These are phyloP conservation scores for Trametes meyenii DNA, from an alignment of 768 basidiomycete genomes.

Conservation along the genomic window DNA sequence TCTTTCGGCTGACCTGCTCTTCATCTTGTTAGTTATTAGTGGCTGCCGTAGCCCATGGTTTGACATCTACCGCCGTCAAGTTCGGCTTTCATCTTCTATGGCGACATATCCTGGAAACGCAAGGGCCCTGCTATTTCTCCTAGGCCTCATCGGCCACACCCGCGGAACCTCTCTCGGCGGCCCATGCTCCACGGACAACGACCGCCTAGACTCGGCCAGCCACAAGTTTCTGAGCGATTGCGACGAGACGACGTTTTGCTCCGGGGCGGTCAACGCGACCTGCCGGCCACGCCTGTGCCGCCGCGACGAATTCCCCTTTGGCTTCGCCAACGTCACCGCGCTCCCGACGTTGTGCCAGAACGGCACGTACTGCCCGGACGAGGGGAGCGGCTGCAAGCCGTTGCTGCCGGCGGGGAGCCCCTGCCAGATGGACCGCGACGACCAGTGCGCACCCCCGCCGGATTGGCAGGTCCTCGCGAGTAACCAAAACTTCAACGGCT, in stretches of 20 bases:
- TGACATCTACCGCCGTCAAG: no score
- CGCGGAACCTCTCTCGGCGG: slow-evolving; percentile 2
- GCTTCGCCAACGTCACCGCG: slow-evolving; percentile 39
- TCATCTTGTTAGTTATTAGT: no score
- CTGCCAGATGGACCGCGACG: slow-evolving; percentile 68
- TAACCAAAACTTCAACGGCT: slow-evolving; percentile 51
- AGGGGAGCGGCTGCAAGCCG: slow-evolving; percentile 56
- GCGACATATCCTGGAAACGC: no score
- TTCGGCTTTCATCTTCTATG: not conserved
- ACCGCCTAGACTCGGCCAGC: slow-evolving; percentile 54
- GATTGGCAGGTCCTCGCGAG: slow-evolving; percentile 46
- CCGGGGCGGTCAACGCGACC: slow-evolving; percentile 33
- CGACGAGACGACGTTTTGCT: slow-evolving; percentile 59
- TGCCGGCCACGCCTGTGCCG: slow-evolving; percentile 60
- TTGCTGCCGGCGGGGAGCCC: slow-evolving; percentile 44
- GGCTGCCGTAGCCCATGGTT: no score
- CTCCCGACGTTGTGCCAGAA: slow-evolving; percentile 56
- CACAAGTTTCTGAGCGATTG: slow-evolving; percentile 67
- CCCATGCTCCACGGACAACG: slow-evolving; percentile 47
- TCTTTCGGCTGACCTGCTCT: no score
- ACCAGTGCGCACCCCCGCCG: slow-evolving; percentile 48
- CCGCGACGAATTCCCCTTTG: slow-evolving; percentile 63
- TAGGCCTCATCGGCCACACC: not conserved
- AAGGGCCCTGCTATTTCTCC: slow-evolving; percentile 5
- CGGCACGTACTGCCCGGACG: slow-evolving; percentile 69